Conservation (phyloP, 2,329 filamentous ascomycete species). For the Aspergillus transmontanensis region DNA sequence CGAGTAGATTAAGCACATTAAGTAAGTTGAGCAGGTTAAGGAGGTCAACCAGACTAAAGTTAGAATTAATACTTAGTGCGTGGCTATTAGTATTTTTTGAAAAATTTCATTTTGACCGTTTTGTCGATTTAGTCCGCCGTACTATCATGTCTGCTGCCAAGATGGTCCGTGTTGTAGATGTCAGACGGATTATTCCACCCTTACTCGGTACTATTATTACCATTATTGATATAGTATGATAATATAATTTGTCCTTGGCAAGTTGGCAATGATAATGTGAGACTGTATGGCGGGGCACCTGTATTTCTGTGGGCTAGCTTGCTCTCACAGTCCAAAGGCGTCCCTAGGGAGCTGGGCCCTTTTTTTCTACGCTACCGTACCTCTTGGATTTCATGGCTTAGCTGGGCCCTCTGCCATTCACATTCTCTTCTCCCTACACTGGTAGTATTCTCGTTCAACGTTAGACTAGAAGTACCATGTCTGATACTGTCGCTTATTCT, state of each 20-base stretch:
- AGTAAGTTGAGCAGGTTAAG: too few relatives aligned
- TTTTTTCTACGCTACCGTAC: neutral
- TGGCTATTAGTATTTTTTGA: too few relatives aligned
- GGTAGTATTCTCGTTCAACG: neutral
- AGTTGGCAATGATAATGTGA: neutral
- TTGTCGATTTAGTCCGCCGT: too few relatives aligned
- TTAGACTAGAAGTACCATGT: conserved; percentile 19
- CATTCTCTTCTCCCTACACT: neutral
- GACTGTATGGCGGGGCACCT: neutral
- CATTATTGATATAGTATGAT: neutral
- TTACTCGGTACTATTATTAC: neutral
- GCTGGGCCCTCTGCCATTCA: neutral
- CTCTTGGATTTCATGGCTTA: neutral
- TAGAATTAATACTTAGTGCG: too few relatives aligned
- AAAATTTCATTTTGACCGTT: too few relatives aligned
- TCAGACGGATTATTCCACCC: neutral
- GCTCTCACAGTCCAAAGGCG: neutral
- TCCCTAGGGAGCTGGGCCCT: too few relatives aligned
- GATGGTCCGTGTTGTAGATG: neutral
- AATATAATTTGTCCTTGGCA: neutral
- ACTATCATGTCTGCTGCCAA: neutral
- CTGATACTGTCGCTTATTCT: conserved; percentile 55
- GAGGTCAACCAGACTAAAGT: too few relatives aligned
- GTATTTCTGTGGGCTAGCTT: neutral
- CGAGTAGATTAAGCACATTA: too few relatives aligned